Base-by-base conservation (phyloP, 176 grass and related monocot genomes). In the Phyllostachys edulis region DNA sequence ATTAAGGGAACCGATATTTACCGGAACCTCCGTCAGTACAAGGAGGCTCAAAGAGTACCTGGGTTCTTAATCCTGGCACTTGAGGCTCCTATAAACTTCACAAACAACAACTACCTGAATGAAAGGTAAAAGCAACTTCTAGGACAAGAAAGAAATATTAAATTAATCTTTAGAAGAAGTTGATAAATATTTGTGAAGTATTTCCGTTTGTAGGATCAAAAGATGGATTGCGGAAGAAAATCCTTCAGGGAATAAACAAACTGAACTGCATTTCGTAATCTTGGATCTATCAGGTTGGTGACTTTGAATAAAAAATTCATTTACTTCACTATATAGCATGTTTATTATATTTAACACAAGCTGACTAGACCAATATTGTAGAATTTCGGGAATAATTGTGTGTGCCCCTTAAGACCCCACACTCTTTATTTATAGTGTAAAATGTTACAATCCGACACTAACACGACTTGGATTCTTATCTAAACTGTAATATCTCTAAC, bases 71-170 rank as follows among this genome's bases (percentile, higher is more conserved):
- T 98, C 80, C 79, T 98, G 26, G 80, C 96, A 49, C 75, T 93
- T 55, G 96, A 95, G 83, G 93, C 96, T 71, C 93, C 96, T 24
- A 98, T 98, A 76, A 98, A 98, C 75, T 98, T 98, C 63, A 76
- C 91, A 73, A 98, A 98, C 63, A 92, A 85, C n/a, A 98, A 90
- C 68, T 98, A 98, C 40, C 80, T 98, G 26, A 95, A 88, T 69
- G 96, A 98, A 88, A 98, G 96, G 96, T 95, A 83, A 81, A 40
- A 61, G 0, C 21, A 88, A 83, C 5, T 79, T 26, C 18, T 23
- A 36, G 0, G 34, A 67, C 3, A 67, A 6, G 1, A 66, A 42
- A 20, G 2, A 52, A 75, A 39, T 73, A 34, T 24, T 20, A 45
- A 63, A 70, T 40, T 40, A 24, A 72, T 27, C 7, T 27, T 42